Evolutionary conservation across 2,329 filamentous ascomycete genomes (phyloP).

Genomic region (Epichloe hybrida): DNA sequence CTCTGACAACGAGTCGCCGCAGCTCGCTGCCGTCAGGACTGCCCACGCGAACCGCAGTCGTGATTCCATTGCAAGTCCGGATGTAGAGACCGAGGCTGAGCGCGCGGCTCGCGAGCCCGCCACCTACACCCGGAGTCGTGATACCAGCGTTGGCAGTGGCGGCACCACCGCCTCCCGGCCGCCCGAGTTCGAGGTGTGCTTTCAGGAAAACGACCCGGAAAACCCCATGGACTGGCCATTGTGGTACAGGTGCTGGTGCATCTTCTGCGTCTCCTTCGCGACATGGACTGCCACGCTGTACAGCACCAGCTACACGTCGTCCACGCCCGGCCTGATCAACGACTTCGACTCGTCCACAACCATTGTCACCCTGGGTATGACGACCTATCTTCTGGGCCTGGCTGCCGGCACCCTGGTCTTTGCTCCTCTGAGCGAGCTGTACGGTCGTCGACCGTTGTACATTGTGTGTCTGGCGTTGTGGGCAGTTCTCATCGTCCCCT

Average conservation of each 20-base stretch:
- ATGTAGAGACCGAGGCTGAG: conserved; percentile 26
- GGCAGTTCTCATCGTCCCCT: conserved; percentile 56
- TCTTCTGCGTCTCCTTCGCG: conserved; percentile 31
- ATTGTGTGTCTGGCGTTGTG: conserved; percentile 51
- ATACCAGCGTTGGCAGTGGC: conserved; percentile 17
- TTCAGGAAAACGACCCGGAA: conserved; percentile 46
- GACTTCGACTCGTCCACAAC: conserved; percentile 50
- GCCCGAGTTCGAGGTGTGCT: conserved; percentile 60
- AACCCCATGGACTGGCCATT: conserved; percentile 59
- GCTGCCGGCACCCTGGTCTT: conserved; percentile 58
- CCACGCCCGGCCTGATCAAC: conserved; percentile 51
- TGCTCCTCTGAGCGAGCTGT: conserved; percentile 61
- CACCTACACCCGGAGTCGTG: conserved; percentile 27
- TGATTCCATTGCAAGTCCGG: conserved; percentile 10
- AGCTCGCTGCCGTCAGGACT: not conserved
- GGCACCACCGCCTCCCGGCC: conserved; percentile 29
- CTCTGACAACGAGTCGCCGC: not conserved
- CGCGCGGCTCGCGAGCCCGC: conserved; percentile 30
- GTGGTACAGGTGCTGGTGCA: conserved; percentile 28
- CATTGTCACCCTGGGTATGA: conserved; percentile 61
- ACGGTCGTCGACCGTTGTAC: conserved; percentile 56
- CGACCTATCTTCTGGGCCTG: conserved; percentile 64
- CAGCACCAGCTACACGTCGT: conserved; percentile 66
- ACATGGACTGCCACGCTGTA: conserved; percentile 50
- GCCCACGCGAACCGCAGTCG: conserved; percentile 9